Evolutionary conservation across 805 yeast genomes (phyloP).

Genomic region (Kodamaea kaohsiungensis): DNA sequence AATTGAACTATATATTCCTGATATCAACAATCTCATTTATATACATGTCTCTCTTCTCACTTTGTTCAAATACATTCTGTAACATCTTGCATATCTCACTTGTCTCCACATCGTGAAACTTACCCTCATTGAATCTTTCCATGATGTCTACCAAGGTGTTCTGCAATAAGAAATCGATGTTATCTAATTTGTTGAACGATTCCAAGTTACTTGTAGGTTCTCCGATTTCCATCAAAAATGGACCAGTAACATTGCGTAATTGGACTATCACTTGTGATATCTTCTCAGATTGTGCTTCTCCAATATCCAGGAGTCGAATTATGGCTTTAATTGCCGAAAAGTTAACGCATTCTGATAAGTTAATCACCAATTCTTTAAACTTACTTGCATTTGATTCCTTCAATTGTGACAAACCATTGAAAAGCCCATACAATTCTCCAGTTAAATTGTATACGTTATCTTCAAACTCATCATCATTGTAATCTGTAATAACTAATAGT

Average conservation of each 20-base stretch:
- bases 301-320: slow-evolving; percentile 29
- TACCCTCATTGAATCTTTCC: slow-evolving; percentile 53
- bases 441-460: slow-evolving; percentile 21
- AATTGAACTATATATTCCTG: slow-evolving; percentile 26
- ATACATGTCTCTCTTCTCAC: slow-evolving; percentile 44
- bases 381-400: slow-evolving; percentile 25
- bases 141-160: slow-evolving; percentile 48
- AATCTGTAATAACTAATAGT: slow-evolving; percentile 3
- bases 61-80: slow-evolving; percentile 43
- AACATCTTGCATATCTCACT: slow-evolving; percentile 45
- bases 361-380: slow-evolving; percentile 28
- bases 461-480: slow-evolving; percentile 14
- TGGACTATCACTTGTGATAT: slow-evolving; percentile 26
- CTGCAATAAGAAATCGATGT: slow-evolving; percentile 33
- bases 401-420: slow-evolving; percentile 21
- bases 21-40: slow-evolving; percentile 49
- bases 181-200: slow-evolving; percentile 29
- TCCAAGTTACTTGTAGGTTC: slow-evolving; percentile 20
- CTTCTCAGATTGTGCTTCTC: slow-evolving; percentile 36
- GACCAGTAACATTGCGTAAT: slow-evolving; percentile 23
- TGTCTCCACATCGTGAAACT: slow-evolving; percentile 49
- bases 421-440: slow-evolving; percentile 23
- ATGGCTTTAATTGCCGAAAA: slow-evolving; percentile 29
- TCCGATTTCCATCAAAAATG: slow-evolving; percentile 17
- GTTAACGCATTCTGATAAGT: slow-evolving; percentile 30